Evolutionary conservation across 305 asterid genomes (phyloP), one percentile per base, ranked within the genome.

Genomic region (Fraxinus platypoda): DNA sequence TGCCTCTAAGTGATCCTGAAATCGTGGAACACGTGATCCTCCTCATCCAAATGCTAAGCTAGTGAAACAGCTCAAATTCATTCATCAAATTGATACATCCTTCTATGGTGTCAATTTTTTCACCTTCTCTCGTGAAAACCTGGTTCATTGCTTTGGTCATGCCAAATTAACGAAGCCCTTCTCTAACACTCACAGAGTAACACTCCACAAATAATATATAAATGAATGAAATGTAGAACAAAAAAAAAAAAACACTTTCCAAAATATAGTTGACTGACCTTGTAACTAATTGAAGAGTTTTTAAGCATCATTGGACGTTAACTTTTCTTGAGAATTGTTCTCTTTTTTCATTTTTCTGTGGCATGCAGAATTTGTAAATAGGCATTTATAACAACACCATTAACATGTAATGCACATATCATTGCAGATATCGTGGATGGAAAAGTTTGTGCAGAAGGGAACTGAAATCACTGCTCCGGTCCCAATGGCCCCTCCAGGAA

Each of bases 381-480:
- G 2, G 15, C 75, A 70, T 15, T 15, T 6, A 28, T 28, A 13
- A 30, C 41, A 71, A 75, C 38, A 59, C 28, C 33, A 17, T 37
- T 52, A 54, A 33, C 75, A 77, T 64, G 71, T 80, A 37, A 64
- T 33, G 62, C 34, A 17, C 38, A 15, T 90, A 77, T 83, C 74
- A 76, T 87, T 84, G 89, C 90, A 96, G 98, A 96, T 96, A 86
- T 93, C 99, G 33, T 96, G 98, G 99, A 96, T 96, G 99, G 98
- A 94, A 89, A 94, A 94, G 88, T 96, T 96, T 88, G 92, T 94
- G 85, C 93, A 81, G 74, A 96, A 91, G 90, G 98, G 97, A 85
- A 96, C 97, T 81, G 97, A 96, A 90, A 96, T 96, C 59, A 96
- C 98, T 34, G 99, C 99, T 87, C 99, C 99, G 8, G 98, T 94